Conservation (phyloP, 139 green algal genomes). For the Eudorina sp. region DNA sequence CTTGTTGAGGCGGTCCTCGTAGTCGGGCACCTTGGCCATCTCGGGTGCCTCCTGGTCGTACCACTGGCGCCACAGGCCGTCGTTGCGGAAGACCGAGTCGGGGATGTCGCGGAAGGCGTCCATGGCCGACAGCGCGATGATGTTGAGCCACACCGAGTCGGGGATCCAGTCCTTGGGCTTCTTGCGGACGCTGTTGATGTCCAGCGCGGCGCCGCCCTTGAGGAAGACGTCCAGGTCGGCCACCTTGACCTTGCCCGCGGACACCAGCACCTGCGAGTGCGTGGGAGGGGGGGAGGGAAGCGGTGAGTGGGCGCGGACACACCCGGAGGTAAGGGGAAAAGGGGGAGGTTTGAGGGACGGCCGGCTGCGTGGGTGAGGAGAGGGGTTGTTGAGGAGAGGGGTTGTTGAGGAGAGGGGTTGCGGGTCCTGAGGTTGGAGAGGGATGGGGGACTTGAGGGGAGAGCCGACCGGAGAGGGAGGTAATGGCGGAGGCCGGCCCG, state of each 20-base stretch:
- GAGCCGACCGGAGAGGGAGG: no score
- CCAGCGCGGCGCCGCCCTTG: slow-evolving; percentile 87
- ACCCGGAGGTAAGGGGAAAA: no score
- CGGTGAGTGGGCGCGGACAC: no score
- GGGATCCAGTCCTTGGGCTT: slow-evolving; percentile 97
- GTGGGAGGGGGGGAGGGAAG: no score
- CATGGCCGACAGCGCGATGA: slow-evolving; percentile 85
- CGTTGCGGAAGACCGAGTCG: slow-evolving; percentile 86
- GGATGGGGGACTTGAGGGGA: no score
- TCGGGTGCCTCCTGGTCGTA: slow-evolving; percentile 95
- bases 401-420: no score
- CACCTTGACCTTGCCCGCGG: slow-evolving; percentile 71
- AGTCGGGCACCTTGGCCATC: slow-evolving; percentile 91
- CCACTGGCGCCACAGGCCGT: slow-evolving; percentile 91
- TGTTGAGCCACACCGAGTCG: slow-evolving; percentile 90
- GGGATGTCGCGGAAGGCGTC: slow-evolving; percentile 86
- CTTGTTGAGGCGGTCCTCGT: slow-evolving; percentile 88
- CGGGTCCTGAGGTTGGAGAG: no score
- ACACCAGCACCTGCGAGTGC: slow-evolving; percentile 75
- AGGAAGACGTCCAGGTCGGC: slow-evolving; percentile 90
- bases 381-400: no score
- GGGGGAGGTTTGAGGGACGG: no score
- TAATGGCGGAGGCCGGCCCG: no score
- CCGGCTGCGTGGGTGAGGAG: no score
- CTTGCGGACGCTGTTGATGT: slow-evolving; percentile 88